Base-by-base conservation (phyloP, 495 filamentous ascomycete species). In the Penicillium macrosclerotiorum region DNA sequence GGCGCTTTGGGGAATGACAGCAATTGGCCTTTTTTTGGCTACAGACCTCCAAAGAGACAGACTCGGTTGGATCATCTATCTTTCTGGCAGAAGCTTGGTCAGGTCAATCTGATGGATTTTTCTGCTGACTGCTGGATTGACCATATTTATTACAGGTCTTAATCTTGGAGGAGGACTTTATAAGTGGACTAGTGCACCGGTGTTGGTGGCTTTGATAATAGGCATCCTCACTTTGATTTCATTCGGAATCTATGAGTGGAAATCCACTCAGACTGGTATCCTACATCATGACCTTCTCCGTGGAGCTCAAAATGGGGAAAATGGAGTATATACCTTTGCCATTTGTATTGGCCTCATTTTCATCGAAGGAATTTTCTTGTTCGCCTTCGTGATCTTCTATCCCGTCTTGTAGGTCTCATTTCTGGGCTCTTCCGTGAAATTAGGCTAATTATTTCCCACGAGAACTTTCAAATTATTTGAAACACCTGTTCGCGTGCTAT, bases 221-320 rank as follows among this genome's bases (percentile, higher is more conserved):
- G 45, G 45, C 20, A 41, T 48, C 4, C 11, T 48, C 19, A 33
- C 26, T 12, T 24, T 48, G 2, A 8, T 48, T 13, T 13, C 30
- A 0, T 51, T 51, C 30, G 41, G 41, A 2, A 25, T 51, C 5
- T 51, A 51, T 8, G 48, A 51, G 41, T 51, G 48, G 48, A 45
- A 29, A 19, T 43, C 33, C 30, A 51, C 48, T 1, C 45, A 14
- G 16, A 51, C 48, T 2, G 48, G 48, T 8, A 51, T 51, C 9
- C 35, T 45, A n/a, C 41, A 51, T 12, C 48, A 51, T 24, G 41
- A 51, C 35, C 38, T 51, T 9, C 45, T 51, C 17, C 41, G 36
- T 13, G 45, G 45, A 9, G 45, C 37, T 5, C 34, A 26, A 14
- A 29, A 24, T 3, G 42, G 36, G 7, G 41, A 35, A 6, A 35